A percentile compares a stretch with the other conserved stretches of the same genome.
Evolutionary conservation across 768 basidiomycete species (phyloP).

Genomic region (Gyrodon lividus): DNA sequence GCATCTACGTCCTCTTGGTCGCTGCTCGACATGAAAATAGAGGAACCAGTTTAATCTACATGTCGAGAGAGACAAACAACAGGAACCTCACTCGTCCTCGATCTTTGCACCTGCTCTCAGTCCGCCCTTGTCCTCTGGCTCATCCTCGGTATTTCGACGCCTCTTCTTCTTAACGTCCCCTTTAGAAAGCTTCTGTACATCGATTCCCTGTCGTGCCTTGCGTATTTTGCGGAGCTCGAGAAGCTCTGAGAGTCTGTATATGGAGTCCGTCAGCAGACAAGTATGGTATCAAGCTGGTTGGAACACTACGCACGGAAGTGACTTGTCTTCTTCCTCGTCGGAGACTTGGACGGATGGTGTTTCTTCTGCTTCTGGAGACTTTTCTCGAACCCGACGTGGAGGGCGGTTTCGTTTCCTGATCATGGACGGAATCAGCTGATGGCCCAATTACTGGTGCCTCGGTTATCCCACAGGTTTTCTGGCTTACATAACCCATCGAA

Average conservation of each 20-base stretch:
- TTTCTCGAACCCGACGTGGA: slow-evolving; percentile 54
- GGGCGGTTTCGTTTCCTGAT: slow-evolving; percentile 78
- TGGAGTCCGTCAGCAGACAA: neutral
- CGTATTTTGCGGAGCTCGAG: slow-evolving; percentile 80
- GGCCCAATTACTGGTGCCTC: too few species aligned
- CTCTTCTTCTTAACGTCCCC: slow-evolving; percentile 78
- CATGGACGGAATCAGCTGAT: slow-evolving; percentile 41
- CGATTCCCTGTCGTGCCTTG: slow-evolving; percentile 77
- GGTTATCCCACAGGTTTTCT: too few species aligned
- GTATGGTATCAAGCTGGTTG: neutral
- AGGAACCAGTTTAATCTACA: neutral
- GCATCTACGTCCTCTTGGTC: slow-evolving; percentile 68
- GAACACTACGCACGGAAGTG: slow-evolving; percentile 48
- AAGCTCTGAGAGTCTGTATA: slow-evolving; percentile 72
- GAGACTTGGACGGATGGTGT: slow-evolving; percentile 22
- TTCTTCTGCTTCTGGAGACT: slow-evolving; percentile 36
- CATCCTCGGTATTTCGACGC: slow-evolving; percentile 46
- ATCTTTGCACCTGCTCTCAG: slow-evolving; percentile 50
- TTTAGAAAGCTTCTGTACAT: slow-evolving; percentile 77
- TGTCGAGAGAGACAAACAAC: neutral
- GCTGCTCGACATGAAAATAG: slow-evolving; percentile 27
- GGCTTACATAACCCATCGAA: too few species aligned
- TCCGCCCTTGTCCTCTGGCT: slow-evolving; percentile 51
- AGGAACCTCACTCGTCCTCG: slow-evolving; percentile 47
- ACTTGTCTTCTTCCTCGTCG: slow-evolving; percentile 37